Conservation (phyloP, 306 rosid genomes). For the Rosa rugosa region DNA sequence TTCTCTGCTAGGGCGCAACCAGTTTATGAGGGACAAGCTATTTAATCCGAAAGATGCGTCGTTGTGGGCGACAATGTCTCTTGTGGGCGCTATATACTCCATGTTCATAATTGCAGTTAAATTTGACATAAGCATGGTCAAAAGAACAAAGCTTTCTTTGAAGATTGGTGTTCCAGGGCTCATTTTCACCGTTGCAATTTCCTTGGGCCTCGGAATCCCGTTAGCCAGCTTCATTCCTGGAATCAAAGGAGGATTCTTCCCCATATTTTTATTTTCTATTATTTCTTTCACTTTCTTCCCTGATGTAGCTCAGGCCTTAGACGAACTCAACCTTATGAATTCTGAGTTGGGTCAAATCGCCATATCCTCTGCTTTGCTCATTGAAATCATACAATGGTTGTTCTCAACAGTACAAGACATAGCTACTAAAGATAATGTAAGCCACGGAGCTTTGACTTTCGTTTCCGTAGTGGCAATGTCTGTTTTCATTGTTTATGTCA, state of each 20-base stretch:
- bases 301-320: slow-evolving; percentile 25
- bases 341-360: slow-evolving; percentile 39
- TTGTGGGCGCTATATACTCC: slow-evolving; percentile 14
- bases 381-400: slow-evolving; percentile 24
- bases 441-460: background rate
- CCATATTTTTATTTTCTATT: background rate
- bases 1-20: slow-evolving; percentile 19
- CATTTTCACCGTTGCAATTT: background rate
- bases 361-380: slow-evolving; percentile 24
- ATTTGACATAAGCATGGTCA: slow-evolving; percentile 14
- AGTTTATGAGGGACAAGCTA: background rate
- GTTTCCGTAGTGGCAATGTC: background rate
- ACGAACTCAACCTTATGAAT: slow-evolving; percentile 29
- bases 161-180: slow-evolving; percentile 18
- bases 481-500: background rate
- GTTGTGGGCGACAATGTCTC: slow-evolving; percentile 3
- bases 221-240: background rate
- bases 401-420: background rate
- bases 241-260: background rate
- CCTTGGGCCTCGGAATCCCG: background rate
- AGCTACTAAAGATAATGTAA: background rate
- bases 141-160: slow-evolving; percentile 24
- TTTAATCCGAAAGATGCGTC: background rate
- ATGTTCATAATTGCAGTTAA: slow-evolving; percentile 29
- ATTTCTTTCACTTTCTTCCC: slow-evolving; percentile 27